Evolutionary conservation across 1,284 basidiomycete genomes (phyloP).

Genomic region (Microbotryum violaceum): DNA sequence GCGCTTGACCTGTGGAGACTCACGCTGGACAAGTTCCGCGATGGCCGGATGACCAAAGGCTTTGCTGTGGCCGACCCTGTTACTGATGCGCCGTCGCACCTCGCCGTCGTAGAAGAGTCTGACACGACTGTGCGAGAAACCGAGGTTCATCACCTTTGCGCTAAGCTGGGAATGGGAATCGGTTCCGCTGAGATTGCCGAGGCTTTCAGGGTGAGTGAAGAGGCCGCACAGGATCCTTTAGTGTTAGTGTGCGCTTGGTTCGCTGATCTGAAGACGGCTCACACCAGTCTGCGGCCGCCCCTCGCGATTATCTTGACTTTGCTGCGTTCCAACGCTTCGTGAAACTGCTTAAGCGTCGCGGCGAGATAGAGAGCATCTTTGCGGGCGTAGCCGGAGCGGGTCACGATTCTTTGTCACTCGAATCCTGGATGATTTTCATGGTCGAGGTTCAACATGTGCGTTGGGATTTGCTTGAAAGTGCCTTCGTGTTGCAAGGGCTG

Average conservation of each 20-base stretch:
- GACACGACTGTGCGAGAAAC: slow-evolving; percentile 19
- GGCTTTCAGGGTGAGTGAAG: slow-evolving; percentile 48
- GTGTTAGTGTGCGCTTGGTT: no score
- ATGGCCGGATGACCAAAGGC: slow-evolving; percentile 33
- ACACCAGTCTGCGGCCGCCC: slow-evolving; percentile 50
- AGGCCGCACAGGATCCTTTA: no score
- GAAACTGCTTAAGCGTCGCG: slow-evolving; percentile 69
- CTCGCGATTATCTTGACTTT: slow-evolving; percentile 69
- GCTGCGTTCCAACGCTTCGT: slow-evolving; percentile 77
- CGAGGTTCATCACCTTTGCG: slow-evolving; percentile 20
- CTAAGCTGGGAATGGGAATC: slow-evolving; percentile 24
- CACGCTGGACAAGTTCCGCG: slow-evolving; percentile 44
- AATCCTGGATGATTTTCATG: slow-evolving; percentile 61
- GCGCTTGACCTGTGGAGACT: slow-evolving; percentile 52
- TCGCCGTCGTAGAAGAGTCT: neutral
- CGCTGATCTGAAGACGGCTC: no score
- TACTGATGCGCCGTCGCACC: slow-evolving; percentile 38
- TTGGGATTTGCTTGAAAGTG: neutral
- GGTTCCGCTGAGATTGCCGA: slow-evolving; percentile 16
- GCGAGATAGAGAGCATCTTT: slow-evolving; percentile 58
- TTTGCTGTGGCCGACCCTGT: slow-evolving; percentile 52
- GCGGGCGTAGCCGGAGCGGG: slow-evolving; percentile 37
- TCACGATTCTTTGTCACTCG: slow-evolving; percentile 46
- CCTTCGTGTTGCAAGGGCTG: no score
- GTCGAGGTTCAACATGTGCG: slow-evolving; percentile 56